A percentile compares a stretch with the other conserved stretches of the same genome.
These are phyloP conservation scores for Suillus weaverae DNA, from an alignment of 768 basidiomycete species.

Conservation along the genomic window DNA sequence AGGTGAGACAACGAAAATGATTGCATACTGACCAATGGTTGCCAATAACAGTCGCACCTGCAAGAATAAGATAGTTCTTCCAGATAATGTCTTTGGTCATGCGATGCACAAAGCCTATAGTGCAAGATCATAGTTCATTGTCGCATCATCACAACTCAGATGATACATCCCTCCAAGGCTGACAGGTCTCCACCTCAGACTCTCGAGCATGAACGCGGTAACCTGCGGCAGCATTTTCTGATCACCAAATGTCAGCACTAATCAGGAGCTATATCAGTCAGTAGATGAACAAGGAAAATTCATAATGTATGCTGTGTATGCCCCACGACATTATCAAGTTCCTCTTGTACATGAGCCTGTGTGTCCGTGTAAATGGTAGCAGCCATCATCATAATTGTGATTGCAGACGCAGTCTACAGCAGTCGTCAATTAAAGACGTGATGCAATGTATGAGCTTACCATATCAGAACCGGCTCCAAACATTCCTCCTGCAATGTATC, in stretches of 20 bases:
- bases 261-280: not conserved
- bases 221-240: constrained; percentile 34
- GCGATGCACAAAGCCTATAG: constrained; percentile 57
- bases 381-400: constrained; percentile 55
- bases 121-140: constrained; percentile 9
- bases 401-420: constrained; percentile 42
- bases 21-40: constrained; percentile 35
- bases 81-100: constrained; percentile 56
- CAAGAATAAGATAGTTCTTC: constrained; percentile 40
- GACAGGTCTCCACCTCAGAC: constrained; percentile 39
- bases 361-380: constrained; percentile 51
- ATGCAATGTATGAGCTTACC: constrained; percentile 22
- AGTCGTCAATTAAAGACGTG: not conserved
- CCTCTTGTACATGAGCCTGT: constrained; percentile 49
- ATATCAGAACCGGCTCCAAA: constrained; percentile 45
- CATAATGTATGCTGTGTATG: constrained; percentile 26
- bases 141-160: not conserved
- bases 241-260: constrained; percentile 41
- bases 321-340: constrained; percentile 54
- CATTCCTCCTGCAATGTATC: constrained; percentile 42
- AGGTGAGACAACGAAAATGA: not conserved
- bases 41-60: constrained; percentile 38
- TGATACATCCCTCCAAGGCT: constrained; percentile 24
- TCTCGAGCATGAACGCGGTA: constrained; percentile 37
- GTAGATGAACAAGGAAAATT: not conserved